Evolutionary conservation across 2,329 filamentous ascomycete species (phyloP), one percentile per base, ranked within the genome.

Genomic region (Aspergillus sp.): DNA sequence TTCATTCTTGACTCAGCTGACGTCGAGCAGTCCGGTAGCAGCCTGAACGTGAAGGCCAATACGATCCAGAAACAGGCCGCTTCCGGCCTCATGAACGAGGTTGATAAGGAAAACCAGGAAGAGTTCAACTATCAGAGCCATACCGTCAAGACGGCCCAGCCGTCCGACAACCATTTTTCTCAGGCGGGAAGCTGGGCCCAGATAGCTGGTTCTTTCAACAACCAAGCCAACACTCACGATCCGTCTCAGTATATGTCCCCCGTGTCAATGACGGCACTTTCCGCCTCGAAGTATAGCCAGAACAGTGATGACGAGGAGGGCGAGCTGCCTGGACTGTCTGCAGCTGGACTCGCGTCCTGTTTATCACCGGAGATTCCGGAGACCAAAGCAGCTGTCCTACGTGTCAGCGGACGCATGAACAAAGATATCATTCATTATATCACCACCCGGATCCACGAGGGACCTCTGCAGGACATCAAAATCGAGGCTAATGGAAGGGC

Each of bases 401-500:
- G 55, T 38, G 43, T 64, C 19, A 48, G 58, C 27, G 61, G 61
- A 32, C 55, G 46, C 7, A 49, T 63, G 10, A 44, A 46, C 45
- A 60, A 54, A 25, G 56, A 56, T 9, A 54, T 62, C 17, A 52
- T 66, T 35, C 58, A 58, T 22, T 60, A 54, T 44, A 54, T 69
- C 38, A 68, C 69, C 10, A 58, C 61, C 20, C 59, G 61, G 32
- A 69, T 73, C 49, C 60, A 60, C 46, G 64, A 69, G 48, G 70
- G 70, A 12, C 62, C 70, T 2, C 53, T 73, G 39, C 65, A 64
- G 45, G 66, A 67, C n/a, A 62, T 72, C 42, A 60, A 60, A 7
- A 60, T 67, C 27, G 59, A 65, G 23, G 56, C 56, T 30, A 57
- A 61, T 41, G 55, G 52, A 42, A 63, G 59, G 37, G 62, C 64